A percentile compares a stretch with the other conserved stretches of the same genome.
phyloP scores from a whole-genome alignment of 495 filamentous ascomycete genomes.

The Lasiosphaeria miniovina region DNA sequence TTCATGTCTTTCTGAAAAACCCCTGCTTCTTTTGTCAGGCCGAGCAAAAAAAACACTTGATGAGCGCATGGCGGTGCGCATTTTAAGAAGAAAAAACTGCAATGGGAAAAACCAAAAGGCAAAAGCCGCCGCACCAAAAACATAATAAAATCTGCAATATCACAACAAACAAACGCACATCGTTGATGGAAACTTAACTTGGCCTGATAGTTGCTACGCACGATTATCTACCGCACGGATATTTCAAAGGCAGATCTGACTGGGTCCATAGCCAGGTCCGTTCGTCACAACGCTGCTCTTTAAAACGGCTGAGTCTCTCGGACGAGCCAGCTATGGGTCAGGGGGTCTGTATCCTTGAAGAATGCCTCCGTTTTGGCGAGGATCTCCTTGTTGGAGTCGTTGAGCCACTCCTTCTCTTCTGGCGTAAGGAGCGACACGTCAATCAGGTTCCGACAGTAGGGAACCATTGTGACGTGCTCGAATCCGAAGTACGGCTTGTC shows the following conservation, averaged over 20 bases:
- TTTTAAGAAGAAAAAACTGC: too few species aligned
- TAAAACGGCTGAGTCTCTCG: slow-evolving; percentile 69
- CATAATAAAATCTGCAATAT: too few species aligned
- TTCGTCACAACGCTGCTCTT: too few species aligned
- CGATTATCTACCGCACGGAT: too few species aligned
- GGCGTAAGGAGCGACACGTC: slow-evolving; percentile 68
- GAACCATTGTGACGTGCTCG: slow-evolving; percentile 96
- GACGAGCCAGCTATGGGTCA: slow-evolving; percentile 76
- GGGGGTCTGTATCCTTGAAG: slow-evolving; percentile 63
- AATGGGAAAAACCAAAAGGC: too few species aligned
- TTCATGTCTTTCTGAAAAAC: slow-evolving; percentile 57
- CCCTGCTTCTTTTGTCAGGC: neutral
- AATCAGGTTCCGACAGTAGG: slow-evolving; percentile 86
- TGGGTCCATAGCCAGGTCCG: too few species aligned
- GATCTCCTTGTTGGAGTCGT: slow-evolving; percentile 80
- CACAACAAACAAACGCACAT: too few species aligned
- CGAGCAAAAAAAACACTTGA: slow-evolving; percentile 1
- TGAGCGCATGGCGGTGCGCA: neutral
- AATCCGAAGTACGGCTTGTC: slow-evolving; percentile 94
- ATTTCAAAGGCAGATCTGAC: too few species aligned
- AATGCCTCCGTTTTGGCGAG: slow-evolving; percentile 77
- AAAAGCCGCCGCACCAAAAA: too few species aligned
- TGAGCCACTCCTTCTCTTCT: slow-evolving; percentile 83
- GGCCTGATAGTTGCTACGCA: too few species aligned
- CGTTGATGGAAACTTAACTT: too few species aligned